These are phyloP conservation scores for Russula sp. DNA, from an alignment of 768 basidiomycete genomes.

Conservation along the genomic window DNA sequence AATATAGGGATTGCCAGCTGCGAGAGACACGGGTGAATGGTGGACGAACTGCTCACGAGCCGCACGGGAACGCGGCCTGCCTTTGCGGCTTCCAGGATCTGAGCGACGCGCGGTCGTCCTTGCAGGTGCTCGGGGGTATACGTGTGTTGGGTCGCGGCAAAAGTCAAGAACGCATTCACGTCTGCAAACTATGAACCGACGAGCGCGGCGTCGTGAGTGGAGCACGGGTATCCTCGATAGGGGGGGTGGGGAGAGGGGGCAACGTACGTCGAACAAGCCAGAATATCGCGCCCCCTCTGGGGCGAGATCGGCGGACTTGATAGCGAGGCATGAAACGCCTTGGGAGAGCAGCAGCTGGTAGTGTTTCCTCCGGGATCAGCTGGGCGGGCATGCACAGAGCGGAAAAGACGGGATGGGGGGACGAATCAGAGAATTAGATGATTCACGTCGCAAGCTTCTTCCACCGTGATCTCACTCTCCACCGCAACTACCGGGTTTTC, in stretches of 20 bases:
- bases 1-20: background rate
- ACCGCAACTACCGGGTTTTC: conserved; percentile 65
- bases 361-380: conserved; percentile 16
- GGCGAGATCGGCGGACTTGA: conserved; percentile 41
- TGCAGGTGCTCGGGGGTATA: conserved; percentile 57
- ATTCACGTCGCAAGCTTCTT: conserved; percentile 77
- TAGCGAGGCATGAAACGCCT: conserved; percentile 61
- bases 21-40: conserved; percentile 13
- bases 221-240: background rate
- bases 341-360: conserved; percentile 59
- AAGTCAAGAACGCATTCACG: conserved; percentile 82
- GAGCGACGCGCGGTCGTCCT: conserved; percentile 56
- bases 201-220: background rate
- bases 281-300: conserved; percentile 35
- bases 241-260: background rate
- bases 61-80: conserved; percentile 70
- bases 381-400: background rate
- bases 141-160: conserved; percentile 77
- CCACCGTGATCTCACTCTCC: conserved; percentile 69
- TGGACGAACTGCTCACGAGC: conserved; percentile 69
- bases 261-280: conserved; percentile 76
- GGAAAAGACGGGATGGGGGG: background rate
- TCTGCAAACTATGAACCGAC: conserved; percentile 60
- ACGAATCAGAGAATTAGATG: conserved; percentile 29
- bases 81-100: conserved; percentile 71